These are phyloP conservation scores for Cystobasidium sp. DNA, from an alignment of 1,284 basidiomycete species.

Conservation along the genomic window DNA sequence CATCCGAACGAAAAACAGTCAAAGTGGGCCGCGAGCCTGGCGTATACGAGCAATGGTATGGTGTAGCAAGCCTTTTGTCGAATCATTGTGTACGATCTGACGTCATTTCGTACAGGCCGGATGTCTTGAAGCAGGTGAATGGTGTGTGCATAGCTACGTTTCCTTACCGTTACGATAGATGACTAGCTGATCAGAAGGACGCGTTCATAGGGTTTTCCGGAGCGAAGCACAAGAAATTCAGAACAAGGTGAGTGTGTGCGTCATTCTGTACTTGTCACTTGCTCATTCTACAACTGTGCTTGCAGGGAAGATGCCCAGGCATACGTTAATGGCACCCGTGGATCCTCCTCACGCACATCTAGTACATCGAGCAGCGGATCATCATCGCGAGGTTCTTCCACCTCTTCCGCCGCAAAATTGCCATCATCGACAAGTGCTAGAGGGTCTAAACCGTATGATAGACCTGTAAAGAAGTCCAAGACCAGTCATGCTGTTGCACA, in stretches of 20 bases:
- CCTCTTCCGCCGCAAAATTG: neutral
- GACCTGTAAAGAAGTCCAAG: neutral
- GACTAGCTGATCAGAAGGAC: neutral
- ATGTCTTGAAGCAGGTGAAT: conserved; percentile 10
- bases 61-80: neutral
- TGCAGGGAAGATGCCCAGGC: conserved; percentile 31
- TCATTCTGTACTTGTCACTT: neutral
- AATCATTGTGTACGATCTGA: neutral
- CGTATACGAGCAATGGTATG: conserved; percentile 25
- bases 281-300: neutral
- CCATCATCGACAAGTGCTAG: neutral
- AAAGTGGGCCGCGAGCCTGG: conserved; percentile 24
- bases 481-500: neutral
- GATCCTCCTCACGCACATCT: too few relatives aligned
- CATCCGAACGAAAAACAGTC: neutral
- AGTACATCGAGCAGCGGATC: neutral
- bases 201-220: conserved; percentile 6
- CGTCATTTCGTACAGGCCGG: conserved; percentile 5
- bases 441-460: conserved; percentile 1
- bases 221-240: conserved; percentile 28
- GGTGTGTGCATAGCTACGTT: conserved; percentile 5
- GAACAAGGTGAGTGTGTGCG: conserved; percentile 6
- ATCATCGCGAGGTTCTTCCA: neutral
- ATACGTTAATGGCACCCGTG: conserved; percentile 1
- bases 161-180: neutral